These are phyloP conservation scores for Noccaea bulbosa DNA, from an alignment of 345 rosid genomes.

Conservation along the genomic window DNA sequence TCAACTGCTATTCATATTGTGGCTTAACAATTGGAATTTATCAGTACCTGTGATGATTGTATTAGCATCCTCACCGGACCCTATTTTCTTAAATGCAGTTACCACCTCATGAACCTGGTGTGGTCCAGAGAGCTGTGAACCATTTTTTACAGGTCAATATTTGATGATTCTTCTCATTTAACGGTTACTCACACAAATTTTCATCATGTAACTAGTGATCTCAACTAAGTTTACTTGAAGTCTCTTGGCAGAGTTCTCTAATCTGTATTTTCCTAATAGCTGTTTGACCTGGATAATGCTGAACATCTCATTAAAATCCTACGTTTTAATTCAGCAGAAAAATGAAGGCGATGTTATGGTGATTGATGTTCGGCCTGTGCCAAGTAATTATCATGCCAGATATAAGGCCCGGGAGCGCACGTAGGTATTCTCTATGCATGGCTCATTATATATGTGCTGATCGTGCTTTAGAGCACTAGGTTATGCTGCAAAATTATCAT, in stretches of 20 bases:
- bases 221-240: not conserved
- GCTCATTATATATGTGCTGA: conserved; percentile 18
- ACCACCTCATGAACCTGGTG: conserved; percentile 90
- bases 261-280: not conserved
- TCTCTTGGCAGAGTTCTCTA: conserved; percentile 6
- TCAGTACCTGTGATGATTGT: not conserved
- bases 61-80: conserved; percentile 12
- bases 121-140: conserved; percentile 87
- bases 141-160: conserved; percentile 85
- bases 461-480: conserved; percentile 12
- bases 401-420: conserved; percentile 84
- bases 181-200: not conserved
- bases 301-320: not conserved
- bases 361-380: conserved; percentile 77
- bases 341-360: conserved; percentile 75
- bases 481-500: conserved; percentile 9
- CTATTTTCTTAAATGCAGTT: conserved; percentile 55
- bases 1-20: conserved; percentile 1
- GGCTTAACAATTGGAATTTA: conserved; percentile 8
- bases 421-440: conserved; percentile 63
- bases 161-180: conserved; percentile 18
- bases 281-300: conserved; percentile 13
- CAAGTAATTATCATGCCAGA: conserved; percentile 86
- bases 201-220: not conserved
- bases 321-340: conserved; percentile 48